A percentile compares a stretch with the other conserved stretches of the same genome.
Evolutionary conservation across 768 basidiomycete species (phyloP).

Genomic region (Leccinum disarticulatum): DNA sequence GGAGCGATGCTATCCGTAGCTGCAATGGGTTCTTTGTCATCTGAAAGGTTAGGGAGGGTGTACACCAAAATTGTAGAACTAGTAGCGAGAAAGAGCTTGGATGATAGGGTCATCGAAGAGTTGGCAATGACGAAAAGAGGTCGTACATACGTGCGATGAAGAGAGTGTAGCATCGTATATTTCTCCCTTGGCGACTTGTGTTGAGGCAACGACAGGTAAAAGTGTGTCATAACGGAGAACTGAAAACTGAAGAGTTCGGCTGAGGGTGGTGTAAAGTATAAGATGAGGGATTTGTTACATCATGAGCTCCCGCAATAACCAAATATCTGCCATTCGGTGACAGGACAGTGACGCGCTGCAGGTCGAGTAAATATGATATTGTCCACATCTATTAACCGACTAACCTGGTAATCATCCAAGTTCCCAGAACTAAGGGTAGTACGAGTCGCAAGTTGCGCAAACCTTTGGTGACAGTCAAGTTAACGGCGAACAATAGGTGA

Average conservation of each 20-base stretch:
- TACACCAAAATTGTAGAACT: slow-evolving; percentile 67
- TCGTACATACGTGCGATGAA: slow-evolving; percentile 49
- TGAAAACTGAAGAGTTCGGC: slow-evolving; percentile 45
- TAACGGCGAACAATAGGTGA: slow-evolving; percentile 6
- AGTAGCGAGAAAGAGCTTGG: slow-evolving; percentile 65
- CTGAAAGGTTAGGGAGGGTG: slow-evolving; percentile 41
- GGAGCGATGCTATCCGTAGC: slow-evolving; percentile 18
- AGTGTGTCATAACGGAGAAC: slow-evolving; percentile 68
- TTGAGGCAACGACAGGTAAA: slow-evolving; percentile 43
- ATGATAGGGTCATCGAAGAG: not conserved
- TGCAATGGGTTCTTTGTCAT: not conserved
- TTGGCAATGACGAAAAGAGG: not conserved
- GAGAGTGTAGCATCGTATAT: slow-evolving; percentile 88
- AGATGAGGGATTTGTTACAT: slow-evolving; percentile 45
- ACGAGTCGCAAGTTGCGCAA: slow-evolving; percentile 38
- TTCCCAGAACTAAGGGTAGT: slow-evolving; percentile 63
- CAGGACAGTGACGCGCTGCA: slow-evolving; percentile 80
- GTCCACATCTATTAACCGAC: not conserved
- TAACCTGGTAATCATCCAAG: slow-evolving; percentile 82
- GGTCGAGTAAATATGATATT: slow-evolving; percentile 8
- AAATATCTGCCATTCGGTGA: slow-evolving; percentile 67
- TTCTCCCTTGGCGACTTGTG: slow-evolving; percentile 65
- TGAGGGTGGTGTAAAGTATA: slow-evolving; percentile 15
- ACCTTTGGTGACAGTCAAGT: slow-evolving; percentile 15
- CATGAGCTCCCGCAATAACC: slow-evolving; percentile 70